A percentile compares a stretch with the other conserved stretches of the same genome.
Evolutionary conservation across 768 basidiomycete species (phyloP).

Genomic region (Cubamyces sp.): DNA sequence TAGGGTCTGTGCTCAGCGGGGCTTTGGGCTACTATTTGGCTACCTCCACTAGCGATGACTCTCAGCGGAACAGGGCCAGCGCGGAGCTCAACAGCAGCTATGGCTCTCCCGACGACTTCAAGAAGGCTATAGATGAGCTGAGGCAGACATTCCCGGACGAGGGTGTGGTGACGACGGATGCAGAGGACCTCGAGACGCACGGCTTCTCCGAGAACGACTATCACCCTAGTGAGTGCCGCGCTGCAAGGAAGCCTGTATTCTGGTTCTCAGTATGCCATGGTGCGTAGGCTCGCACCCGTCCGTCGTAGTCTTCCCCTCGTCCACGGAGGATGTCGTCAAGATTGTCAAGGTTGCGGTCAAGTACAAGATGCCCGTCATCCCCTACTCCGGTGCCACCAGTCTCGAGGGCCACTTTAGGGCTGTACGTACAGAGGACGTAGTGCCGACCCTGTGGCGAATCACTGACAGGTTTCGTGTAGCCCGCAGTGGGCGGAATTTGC

Average conservation of each 20-base stretch:
- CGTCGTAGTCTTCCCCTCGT: slow-evolving; percentile 65
- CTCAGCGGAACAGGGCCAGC: background rate
- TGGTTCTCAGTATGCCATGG: too few species aligned
- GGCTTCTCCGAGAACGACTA: slow-evolving; percentile 59
- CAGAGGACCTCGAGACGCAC: slow-evolving; percentile 54
- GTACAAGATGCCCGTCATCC: slow-evolving; percentile 75
- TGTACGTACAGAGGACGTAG: slow-evolving; percentile 38
- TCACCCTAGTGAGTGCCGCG: slow-evolving; percentile 46
- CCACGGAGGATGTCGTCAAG: slow-evolving; percentile 81
- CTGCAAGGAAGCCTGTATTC: too few species aligned
- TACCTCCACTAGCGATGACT: background rate
- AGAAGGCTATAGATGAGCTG: slow-evolving; percentile 56
- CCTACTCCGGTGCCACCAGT: slow-evolving; percentile 82
- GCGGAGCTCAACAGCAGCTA: slow-evolving; percentile 38
- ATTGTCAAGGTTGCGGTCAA: slow-evolving; percentile 77
- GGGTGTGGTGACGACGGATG: slow-evolving; percentile 52
- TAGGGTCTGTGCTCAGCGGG: slow-evolving; percentile 16
- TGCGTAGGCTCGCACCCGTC: slow-evolving; percentile 49
- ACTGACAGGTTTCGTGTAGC: slow-evolving; percentile 7
- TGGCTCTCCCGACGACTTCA: slow-evolving; percentile 57
- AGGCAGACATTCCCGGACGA: slow-evolving; percentile 41
- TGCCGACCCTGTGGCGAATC: too few species aligned
- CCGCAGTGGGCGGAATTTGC: slow-evolving; percentile 65
- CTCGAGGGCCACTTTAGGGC: slow-evolving; percentile 78
- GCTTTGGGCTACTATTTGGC: slow-evolving; percentile 17